Percentiles rank a stretch among this genome's conserved stretches.
phyloP scores from a whole-genome alignment of 257 asterid species.

The Solanum piurae region DNA sequence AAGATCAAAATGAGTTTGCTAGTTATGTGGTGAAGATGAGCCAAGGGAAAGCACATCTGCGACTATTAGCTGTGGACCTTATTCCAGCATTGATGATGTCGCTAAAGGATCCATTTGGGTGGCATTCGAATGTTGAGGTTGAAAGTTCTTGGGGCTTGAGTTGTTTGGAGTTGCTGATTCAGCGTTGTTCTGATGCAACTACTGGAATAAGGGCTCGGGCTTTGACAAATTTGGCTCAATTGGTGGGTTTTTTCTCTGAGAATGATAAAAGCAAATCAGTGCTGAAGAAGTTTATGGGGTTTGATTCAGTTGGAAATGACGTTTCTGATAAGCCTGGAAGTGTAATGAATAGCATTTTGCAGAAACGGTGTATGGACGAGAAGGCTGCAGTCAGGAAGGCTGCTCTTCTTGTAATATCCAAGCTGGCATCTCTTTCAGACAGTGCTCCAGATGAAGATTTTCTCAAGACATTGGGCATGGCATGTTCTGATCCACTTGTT shows the following conservation, averaged over 20 bases:
- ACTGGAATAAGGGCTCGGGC: conserved; percentile 83
- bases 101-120: conserved; percentile 36
- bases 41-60: conserved; percentile 66
- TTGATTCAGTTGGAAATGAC: conserved; percentile 13
- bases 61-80: conserved; percentile 84
- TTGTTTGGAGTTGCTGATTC: conserved; percentile 56
- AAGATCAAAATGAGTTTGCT: conserved; percentile 48
- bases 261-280: conserved; percentile 28
- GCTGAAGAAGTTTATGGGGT: conserved; percentile 56
- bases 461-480: conserved; percentile 71
- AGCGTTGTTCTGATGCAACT: conserved; percentile 71
- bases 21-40: conserved; percentile 67
- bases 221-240: conserved; percentile 61
- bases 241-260: conserved; percentile 39
- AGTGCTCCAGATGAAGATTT: conserved; percentile 62
- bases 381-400: conserved; percentile 97
- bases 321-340: conserved; percentile 7
- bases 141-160: conserved; percentile 48
- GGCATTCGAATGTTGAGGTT: conserved; percentile 26
- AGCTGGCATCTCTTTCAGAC: conserved; percentile 46
- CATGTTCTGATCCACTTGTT: conserved; percentile 94
- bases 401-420: conserved; percentile 70
- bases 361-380: conserved; percentile 68
- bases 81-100: conserved; percentile 40
- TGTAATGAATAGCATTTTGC: conserved; percentile 43